These are phyloP conservation scores for Pezizomycotina sp. DNA, from an alignment of 2,329 filamentous ascomycete species.

Conservation along the genomic window DNA sequence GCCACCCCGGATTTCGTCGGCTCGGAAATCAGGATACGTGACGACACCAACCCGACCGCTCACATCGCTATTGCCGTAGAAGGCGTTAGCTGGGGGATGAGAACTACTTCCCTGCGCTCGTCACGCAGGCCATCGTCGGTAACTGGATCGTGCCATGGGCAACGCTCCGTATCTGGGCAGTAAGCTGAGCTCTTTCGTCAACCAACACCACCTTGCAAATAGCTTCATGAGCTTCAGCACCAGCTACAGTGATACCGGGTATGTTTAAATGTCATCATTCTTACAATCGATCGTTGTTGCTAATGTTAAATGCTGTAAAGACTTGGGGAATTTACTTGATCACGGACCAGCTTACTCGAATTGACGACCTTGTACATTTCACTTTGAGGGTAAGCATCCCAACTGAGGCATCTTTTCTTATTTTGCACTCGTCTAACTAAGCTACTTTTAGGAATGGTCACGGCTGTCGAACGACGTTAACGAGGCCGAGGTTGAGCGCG, in stretches of 20 bases:
- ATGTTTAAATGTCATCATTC: constrained; percentile 30
- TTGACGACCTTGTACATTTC: constrained; percentile 97
- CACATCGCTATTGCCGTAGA: constrained; percentile 98
- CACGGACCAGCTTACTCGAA: constrained; percentile 66
- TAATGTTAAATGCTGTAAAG: constrained; percentile 33
- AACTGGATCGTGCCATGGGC: constrained; percentile 99
- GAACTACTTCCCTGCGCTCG: constrained; percentile 95
- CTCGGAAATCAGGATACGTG: constrained; percentile 85
- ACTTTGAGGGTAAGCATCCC: constrained; percentile 46
- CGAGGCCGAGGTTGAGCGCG: constrained; percentile 85
- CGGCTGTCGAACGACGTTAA: constrained; percentile 78
- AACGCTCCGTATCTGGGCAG: constrained; percentile 93
- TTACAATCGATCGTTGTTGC: neutral
- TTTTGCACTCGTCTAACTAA: neutral
- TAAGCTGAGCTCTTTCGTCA: constrained; percentile 90
- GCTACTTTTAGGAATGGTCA: constrained; percentile 55
- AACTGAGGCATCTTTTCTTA: neutral
- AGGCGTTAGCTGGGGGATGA: constrained; percentile 98
- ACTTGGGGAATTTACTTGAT: constrained; percentile 99
- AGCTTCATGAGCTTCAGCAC: constrained; percentile 99
- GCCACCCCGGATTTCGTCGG: constrained; percentile 82
- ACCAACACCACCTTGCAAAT: constrained; percentile 90
- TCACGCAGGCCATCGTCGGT: constrained; percentile 94
- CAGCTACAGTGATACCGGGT: constrained; percentile 98
- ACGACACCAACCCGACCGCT: constrained; percentile 88